Evolutionary conservation across 2,329 filamentous ascomycete genomes (phyloP), one percentile per base, ranked within the genome.

Genomic region (Xylariaceae sp.): DNA sequence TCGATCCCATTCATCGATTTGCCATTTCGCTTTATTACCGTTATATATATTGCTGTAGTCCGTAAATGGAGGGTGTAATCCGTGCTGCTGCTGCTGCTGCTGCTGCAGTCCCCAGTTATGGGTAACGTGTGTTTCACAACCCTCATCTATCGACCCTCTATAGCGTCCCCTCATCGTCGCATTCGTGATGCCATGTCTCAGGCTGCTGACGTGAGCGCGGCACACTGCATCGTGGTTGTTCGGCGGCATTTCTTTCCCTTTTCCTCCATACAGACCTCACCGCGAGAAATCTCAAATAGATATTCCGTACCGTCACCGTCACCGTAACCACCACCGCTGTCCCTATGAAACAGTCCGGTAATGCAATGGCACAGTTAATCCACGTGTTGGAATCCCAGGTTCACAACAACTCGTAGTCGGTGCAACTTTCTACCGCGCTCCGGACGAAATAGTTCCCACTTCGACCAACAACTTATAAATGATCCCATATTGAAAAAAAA

Each of bases 171-270:
- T 13, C 13, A 18, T 54, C 37, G 37, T 54, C 52, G 44, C 13
- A 44, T n/a, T 15, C 9, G 5, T 53, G 44, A 9, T 56, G 42
- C 15, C 47, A 17, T 57, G 49, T 57, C 50, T 57, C 50, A 53
- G 23, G 37, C 30, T 52, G 50, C 56, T 53, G 56, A 53, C 50
- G 30, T 15, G 37, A 23, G 45, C 39, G 39, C 39, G 39, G 39
- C 39, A 55, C 53, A 55, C 44, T 15, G 53, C 53, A 44, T 13
- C 9, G 42, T 45, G 42, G 42, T 45, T 11, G 23, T 13, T 45
- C 11, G 37, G 10, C 42, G 42, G 42, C 42, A 45, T 13, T 13
- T 42, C 37, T 9, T 42, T 42, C 37, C 11, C 8, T 8, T 30
- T 30, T 30, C 23, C 23, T 30, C 23, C 23, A 30, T 30, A 30